A percentile compares a stretch with the other conserved stretches of the same genome.
phyloP scores from a whole-genome alignment of 2,329 filamentous ascomycete species.

The Monosporascus sp. region DNA sequence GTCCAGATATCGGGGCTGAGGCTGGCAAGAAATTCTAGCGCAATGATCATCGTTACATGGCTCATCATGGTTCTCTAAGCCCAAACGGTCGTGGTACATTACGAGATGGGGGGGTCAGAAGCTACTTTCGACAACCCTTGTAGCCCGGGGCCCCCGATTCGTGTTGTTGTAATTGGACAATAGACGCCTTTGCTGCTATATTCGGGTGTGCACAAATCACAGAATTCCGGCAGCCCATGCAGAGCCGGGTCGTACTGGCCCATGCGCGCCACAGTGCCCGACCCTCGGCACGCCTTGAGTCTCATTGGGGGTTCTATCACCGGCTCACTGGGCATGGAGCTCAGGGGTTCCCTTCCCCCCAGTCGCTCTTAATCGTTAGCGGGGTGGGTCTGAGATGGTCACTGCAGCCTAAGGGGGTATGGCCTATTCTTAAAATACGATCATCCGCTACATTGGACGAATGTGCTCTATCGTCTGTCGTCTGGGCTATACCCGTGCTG shows the following conservation, averaged over 20 bases:
- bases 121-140: neutral
- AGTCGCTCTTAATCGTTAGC: too few relatives aligned
- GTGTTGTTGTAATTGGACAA: neutral
- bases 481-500: neutral
- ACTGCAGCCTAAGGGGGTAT: neutral
- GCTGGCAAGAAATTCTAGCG: neutral
- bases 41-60: neutral
- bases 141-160: neutral
- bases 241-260: neutral
- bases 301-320: neutral
- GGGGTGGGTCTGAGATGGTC: too few relatives aligned
- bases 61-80: neutral
- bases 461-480: too few relatives aligned
- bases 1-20: neutral
- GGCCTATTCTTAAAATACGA: neutral
- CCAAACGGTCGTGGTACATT: neutral
- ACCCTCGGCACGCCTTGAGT: neutral
- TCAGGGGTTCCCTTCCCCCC: neutral
- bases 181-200: neutral
- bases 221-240: neutral
- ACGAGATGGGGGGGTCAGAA: too few relatives aligned
- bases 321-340: neutral
- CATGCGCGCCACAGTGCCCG: neutral
- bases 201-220: neutral
- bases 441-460: neutral